phyloP scores from a whole-genome alignment of 495 filamentous ascomycete genomes.

The Aspergillus nanangensis region DNA sequence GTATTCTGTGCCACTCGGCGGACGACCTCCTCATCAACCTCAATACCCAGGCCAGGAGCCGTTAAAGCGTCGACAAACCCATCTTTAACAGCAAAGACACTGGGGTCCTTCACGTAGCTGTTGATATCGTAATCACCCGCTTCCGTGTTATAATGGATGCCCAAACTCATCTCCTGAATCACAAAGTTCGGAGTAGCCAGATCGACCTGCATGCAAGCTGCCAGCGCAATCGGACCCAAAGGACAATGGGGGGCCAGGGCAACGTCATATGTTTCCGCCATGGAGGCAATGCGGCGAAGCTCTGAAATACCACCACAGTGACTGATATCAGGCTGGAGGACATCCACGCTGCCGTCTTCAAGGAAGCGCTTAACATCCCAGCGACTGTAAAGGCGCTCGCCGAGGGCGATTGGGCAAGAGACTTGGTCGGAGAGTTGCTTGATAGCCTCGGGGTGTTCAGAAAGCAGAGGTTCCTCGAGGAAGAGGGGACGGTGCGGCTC shows the following conservation, averaged over 20 bases:
- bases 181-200: constrained; percentile 63
- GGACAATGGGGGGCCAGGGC: constrained; percentile 76
- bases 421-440: constrained; percentile 60
- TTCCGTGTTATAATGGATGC: constrained; percentile 73
- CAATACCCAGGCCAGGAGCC: constrained; percentile 68
- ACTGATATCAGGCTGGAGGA: constrained; percentile 73
- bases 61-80: constrained; percentile 61
- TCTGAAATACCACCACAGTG: constrained; percentile 77
- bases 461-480: constrained; percentile 73
- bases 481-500: constrained; percentile 72
- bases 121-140: constrained; percentile 58
- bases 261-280: constrained; percentile 76
- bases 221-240: constrained; percentile 69
- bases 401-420: constrained; percentile 67
- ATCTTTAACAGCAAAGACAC: constrained; percentile 58
- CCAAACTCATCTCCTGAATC: constrained; percentile 78
- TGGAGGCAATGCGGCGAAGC: constrained; percentile 62
- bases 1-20: constrained; percentile 47
- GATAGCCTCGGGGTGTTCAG: constrained; percentile 66
- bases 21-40: constrained; percentile 65
- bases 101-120: constrained; percentile 60
- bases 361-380: constrained; percentile 76
- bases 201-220: constrained; percentile 67
- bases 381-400: constrained; percentile 68
- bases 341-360: constrained; percentile 63